These are phyloP conservation scores for Cyclotella sp. DNA, from an alignment of 108 stramenopile genomes.

Conservation along the genomic window DNA sequence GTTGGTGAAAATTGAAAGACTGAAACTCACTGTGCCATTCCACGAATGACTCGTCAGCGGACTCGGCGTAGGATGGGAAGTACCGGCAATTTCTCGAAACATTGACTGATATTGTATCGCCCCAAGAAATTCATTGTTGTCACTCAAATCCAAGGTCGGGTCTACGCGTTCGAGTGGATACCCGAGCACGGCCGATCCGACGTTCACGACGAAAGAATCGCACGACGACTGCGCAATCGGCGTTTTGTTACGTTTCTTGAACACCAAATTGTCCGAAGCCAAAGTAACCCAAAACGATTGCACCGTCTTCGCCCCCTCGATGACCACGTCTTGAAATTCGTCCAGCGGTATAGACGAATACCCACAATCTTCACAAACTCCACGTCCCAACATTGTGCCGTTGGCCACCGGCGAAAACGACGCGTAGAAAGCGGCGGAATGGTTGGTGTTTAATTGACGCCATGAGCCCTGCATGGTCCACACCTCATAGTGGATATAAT, in stretches of 20 bases:
- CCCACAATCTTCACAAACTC: constrained; percentile 3
- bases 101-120: constrained; percentile 4
- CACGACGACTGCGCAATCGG: background rate
- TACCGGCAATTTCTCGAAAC: background rate
- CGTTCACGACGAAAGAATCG: background rate
- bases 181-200: background rate
- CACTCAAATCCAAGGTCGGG: background rate
- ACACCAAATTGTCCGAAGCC: constrained; percentile 1
- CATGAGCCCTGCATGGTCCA: background rate
- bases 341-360: constrained; percentile 1
- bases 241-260: background rate
- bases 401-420: background rate
- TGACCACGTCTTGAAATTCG: background rate
- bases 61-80: too few relatives aligned
- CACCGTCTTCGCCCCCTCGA: background rate
- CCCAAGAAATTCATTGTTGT: background rate
- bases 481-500: background rate
- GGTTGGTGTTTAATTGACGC: background rate
- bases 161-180: background rate
- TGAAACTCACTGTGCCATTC: too few relatives aligned
- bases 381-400: background rate
- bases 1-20: too few relatives aligned
- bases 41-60: too few relatives aligned
- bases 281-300: constrained; percentile 13
- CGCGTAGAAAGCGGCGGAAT: background rate